A percentile compares a stretch with the other conserved stretches of the same genome.
phyloP scores from a whole-genome alignment of 352 stramenopile species.

The Ophiocytium majus region DNA sequence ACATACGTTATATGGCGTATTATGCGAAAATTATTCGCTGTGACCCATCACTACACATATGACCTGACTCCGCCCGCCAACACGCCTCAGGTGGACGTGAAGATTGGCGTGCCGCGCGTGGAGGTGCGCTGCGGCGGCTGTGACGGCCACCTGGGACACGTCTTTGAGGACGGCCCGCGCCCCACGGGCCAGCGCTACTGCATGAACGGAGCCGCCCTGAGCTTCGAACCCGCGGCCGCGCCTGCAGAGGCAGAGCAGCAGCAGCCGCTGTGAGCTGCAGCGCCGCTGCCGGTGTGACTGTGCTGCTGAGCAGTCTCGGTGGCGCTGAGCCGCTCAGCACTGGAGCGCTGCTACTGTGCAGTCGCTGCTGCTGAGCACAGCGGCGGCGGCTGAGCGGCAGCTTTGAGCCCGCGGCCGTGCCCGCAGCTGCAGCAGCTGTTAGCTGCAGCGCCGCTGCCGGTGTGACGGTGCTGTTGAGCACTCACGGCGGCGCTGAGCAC shows the following conservation, averaged over 20 bases:
- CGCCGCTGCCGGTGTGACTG: no score
- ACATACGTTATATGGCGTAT: conserved; percentile 1
- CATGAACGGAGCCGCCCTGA: conserved; percentile 60
- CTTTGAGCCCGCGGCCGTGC: no score
- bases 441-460: no score
- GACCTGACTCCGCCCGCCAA: no score
- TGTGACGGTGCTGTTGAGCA: no score
- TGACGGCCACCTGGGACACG: conserved; percentile 54
- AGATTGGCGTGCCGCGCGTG: conserved; percentile 29
- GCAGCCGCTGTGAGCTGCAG: no score
- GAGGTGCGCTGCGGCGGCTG: conserved; percentile 47
- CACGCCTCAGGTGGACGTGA: conserved; percentile 23
- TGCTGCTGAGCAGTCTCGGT: no score
- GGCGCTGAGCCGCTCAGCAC: no score
- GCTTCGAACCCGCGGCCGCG: conserved; percentile 48
- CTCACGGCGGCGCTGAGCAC: no score
- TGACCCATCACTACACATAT: no score
- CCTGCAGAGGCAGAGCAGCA: conserved; percentile 2
- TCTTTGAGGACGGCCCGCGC: conserved; percentile 58
- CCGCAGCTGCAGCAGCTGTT: no score
- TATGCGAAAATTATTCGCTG: background rate
- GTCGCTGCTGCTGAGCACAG: background rate
- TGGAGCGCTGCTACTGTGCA: no score
- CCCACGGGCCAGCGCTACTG: conserved; percentile 59
- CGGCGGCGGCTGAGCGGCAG: background rate